Evolutionary conservation across 805 yeast species (phyloP).

Genomic region (Yarrowia keelungensis): DNA sequence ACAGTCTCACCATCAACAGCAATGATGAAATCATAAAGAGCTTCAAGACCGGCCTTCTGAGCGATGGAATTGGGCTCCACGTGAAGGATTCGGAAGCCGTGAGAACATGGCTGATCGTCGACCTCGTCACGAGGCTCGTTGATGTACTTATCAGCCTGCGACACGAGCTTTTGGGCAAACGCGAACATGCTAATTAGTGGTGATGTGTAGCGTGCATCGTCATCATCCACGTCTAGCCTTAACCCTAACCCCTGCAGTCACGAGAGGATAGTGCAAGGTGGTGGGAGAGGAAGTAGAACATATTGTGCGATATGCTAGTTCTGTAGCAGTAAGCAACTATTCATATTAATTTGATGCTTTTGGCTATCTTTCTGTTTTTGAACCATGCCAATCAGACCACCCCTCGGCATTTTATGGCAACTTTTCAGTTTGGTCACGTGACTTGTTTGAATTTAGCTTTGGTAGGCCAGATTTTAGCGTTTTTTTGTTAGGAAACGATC

Average conservation of each 20-base stretch:
- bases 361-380: too few relatives aligned
- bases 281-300: neutral
- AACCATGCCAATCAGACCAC: too few relatives aligned
- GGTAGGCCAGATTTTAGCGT: neutral
- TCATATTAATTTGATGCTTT: too few relatives aligned
- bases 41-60: conserved; percentile 65
- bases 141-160: conserved; percentile 46
- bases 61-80: conserved; percentile 59
- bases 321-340: too few relatives aligned
- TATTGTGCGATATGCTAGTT: too few relatives aligned
- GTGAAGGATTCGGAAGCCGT: conserved; percentile 66
- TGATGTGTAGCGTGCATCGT: conserved; percentile 11
- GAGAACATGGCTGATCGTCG: conserved; percentile 42
- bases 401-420: too few relatives aligned
- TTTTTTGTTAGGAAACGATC: too few relatives aligned
- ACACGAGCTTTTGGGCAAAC: conserved; percentile 43
- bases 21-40: conserved; percentile 88
- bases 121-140: conserved; percentile 46
- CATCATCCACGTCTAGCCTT: neutral
- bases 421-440: conserved; percentile 4
- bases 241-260: conserved; percentile 25
- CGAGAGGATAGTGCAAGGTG: neutral
- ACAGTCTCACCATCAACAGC: conserved; percentile 65
- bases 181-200: conserved; percentile 36
- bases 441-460: neutral